These are phyloP conservation scores for Alternaria ethzedia DNA, from an alignment of 2,329 filamentous ascomycete genomes.

Conservation along the genomic window DNA sequence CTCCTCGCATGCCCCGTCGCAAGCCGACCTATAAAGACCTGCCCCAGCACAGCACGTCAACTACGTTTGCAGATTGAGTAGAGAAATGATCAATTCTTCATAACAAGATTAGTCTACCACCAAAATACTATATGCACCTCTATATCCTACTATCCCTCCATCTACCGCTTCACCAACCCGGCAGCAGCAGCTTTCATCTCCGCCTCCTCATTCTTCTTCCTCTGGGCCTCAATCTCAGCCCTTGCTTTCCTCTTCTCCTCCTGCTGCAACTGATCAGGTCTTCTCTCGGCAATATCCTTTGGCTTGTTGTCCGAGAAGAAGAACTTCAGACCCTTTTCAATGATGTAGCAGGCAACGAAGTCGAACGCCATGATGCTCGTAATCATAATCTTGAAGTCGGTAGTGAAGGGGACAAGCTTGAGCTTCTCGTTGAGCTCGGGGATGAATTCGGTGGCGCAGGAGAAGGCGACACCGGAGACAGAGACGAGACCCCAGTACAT, in stretches of 20 bases:
- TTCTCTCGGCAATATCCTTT: conserved; percentile 87
- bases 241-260: conserved; percentile 73
- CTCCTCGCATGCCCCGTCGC: neutral
- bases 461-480: conserved; percentile 89
- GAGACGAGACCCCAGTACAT: conserved; percentile 98
- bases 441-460: conserved; percentile 92
- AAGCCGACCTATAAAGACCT: too few relatives aligned
- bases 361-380: conserved; percentile 85
- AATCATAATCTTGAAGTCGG: conserved; percentile 88
- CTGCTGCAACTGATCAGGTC: conserved; percentile 82
- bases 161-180: conserved; percentile 15
- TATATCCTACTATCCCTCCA: neutral
- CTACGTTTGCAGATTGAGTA: too few relatives aligned
- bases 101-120: neutral
- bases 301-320: conserved; percentile 90
- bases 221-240: conserved; percentile 53
- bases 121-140: neutral
- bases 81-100: neutral
- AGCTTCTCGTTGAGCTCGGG: conserved; percentile 95
- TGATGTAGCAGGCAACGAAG: conserved; percentile 83
- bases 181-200: conserved; percentile 33
- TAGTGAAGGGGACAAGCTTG: conserved; percentile 86
- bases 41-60: too few relatives aligned
- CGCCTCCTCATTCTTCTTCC: conserved; percentile 41
- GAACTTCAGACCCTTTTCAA: conserved; percentile 85